These are phyloP conservation scores for Talaromyces verruculosus DNA, from an alignment of 2,329 filamentous ascomycete genomes.

Conservation along the genomic window DNA sequence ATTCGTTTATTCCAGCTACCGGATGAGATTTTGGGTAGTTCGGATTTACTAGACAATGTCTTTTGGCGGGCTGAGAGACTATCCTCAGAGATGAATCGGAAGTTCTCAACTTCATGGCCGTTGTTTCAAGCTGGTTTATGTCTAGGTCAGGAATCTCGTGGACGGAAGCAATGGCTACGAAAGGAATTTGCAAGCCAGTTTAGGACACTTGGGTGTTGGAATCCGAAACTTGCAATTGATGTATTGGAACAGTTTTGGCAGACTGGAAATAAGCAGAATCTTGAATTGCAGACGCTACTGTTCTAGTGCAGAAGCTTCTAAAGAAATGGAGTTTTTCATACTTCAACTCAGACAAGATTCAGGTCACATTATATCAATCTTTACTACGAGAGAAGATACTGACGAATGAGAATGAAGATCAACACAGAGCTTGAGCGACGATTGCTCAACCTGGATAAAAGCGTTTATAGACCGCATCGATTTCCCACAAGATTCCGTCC, in stretches of 20 bases:
- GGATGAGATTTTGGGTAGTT: neutral
- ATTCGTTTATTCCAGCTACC: neutral
- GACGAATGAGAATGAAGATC: neutral
- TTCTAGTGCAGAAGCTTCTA: neutral
- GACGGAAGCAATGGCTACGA: neutral
- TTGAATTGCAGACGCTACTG: neutral
- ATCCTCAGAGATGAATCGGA: neutral
- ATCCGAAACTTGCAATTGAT: slow-evolving; percentile 5
- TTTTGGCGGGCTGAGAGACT: neutral
- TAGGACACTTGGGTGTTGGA: neutral
- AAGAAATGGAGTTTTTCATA: neutral
- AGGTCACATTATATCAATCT: no score
- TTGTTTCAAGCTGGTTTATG: slow-evolving; percentile 5
- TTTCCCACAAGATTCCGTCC: neutral
- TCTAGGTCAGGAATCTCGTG: neutral
- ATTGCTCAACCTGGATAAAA: neutral
- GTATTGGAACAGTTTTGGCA: slow-evolving; percentile 2
- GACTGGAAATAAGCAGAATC: neutral
- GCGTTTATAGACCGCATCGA: neutral
- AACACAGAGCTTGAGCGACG: neutral
- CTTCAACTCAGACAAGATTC: neutral
- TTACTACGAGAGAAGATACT: neutral
- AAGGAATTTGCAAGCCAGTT: neutral
- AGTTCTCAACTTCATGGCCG: neutral
- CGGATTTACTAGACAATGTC: neutral